These are phyloP conservation scores for Isochrysis galbana DNA, from an alignment of 78 protist genomes.

Conservation along the genomic window DNA sequence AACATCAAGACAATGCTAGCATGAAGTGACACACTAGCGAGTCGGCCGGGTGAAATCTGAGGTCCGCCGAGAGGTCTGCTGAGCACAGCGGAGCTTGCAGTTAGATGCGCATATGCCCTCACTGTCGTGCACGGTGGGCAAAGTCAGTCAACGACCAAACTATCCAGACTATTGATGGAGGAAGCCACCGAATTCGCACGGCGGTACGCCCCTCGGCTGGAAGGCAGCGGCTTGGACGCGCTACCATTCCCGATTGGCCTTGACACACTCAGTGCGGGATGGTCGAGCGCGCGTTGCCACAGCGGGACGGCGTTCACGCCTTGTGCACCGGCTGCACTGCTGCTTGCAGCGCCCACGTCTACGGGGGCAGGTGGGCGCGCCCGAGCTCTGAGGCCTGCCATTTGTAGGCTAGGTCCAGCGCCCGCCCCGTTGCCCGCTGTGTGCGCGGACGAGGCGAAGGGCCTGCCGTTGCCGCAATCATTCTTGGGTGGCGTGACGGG, in stretches of 20 bases:
- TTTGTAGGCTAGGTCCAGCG: neutral
- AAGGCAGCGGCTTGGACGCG: neutral
- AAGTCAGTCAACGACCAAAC: neutral
- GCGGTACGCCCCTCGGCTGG: neutral
- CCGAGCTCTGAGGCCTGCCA: neutral
- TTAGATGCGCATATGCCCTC: too few relatives aligned
- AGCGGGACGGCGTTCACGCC: too few relatives aligned
- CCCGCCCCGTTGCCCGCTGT: neutral
- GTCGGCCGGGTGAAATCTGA: too few relatives aligned
- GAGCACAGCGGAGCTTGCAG: too few relatives aligned
- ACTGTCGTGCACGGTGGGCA: too few relatives aligned
- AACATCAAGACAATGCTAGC: too few relatives aligned
- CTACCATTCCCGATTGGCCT: too few relatives aligned
- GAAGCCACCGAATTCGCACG: neutral
- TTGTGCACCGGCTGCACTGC: neutral
- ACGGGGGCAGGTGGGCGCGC: neutral
- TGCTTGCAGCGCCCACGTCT: neutral
- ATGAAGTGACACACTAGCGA: too few relatives aligned
- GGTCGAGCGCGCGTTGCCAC: too few relatives aligned
- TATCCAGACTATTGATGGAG: neutral
- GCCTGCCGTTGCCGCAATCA: too few relatives aligned
- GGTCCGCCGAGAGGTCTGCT: too few relatives aligned
- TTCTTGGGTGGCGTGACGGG: neutral
- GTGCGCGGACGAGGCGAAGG: neutral
- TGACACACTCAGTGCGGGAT: too few relatives aligned